Percentiles rank a stretch among this genome's conserved stretches.
Conservation (phyloP, 1,284 basidiomycete genomes). For the Sanghuangporus weigelae region DNA sequence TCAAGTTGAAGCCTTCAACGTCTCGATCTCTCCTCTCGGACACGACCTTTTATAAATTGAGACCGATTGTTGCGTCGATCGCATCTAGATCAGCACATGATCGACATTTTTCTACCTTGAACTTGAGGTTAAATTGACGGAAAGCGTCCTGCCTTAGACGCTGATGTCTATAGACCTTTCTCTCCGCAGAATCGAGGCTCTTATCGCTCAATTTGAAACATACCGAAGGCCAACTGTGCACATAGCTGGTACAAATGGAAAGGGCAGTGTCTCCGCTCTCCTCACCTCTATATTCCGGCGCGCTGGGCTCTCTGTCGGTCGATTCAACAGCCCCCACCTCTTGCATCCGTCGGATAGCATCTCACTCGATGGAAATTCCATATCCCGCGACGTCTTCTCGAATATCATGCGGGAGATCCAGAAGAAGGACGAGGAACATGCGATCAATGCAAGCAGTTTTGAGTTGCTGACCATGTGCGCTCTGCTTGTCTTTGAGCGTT, state of each 20-base stretch:
- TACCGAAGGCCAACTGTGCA: conserved; percentile 85
- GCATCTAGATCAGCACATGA: background rate
- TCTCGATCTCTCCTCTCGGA: too few species aligned
- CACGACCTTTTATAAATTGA: too few species aligned
- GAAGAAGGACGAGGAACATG: conserved; percentile 39
- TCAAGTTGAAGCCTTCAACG: too few species aligned
- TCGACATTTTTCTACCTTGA: background rate
- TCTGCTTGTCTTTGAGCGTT: conserved; percentile 65
- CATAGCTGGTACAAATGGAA: conserved; percentile 95
- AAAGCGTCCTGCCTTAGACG: background rate
- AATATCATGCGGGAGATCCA: conserved; percentile 48
- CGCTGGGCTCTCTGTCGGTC: conserved; percentile 54
- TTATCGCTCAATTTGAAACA: conserved; percentile 57
- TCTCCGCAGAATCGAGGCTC: conserved; percentile 59
- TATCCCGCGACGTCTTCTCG: conserved; percentile 49
- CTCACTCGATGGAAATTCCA: conserved; percentile 54
- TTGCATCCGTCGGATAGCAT: conserved; percentile 78
- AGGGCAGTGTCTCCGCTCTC: conserved; percentile 87
- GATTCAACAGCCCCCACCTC: conserved; percentile 94
- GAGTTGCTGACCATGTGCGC: conserved; percentile 84
- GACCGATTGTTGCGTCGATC: background rate
- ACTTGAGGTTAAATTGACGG: background rate
- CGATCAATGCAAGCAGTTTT: conserved; percentile 64
- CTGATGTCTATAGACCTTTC: conserved; percentile 75
- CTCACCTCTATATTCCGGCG: conserved; percentile 70